Base-by-base conservation (phyloP, 139 green algal genomes). In the Microglena sp. region DNA sequence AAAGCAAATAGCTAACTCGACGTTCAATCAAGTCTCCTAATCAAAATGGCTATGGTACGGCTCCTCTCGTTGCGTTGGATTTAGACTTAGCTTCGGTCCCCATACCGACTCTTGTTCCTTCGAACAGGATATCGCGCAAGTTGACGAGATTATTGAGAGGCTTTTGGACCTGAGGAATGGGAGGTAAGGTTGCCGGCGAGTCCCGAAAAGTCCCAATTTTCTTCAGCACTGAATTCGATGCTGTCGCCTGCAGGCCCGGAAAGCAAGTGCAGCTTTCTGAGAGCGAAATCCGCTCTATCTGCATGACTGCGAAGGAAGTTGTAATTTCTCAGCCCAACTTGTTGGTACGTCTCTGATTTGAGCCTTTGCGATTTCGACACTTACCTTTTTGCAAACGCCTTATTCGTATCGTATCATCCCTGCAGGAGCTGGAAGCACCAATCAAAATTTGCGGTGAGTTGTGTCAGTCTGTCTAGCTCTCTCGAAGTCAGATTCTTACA, bases 371-470 rank as follows among this genome's bases (percentile, higher is more conserved):
- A n/a, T n/a, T n/a, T n/a, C n/a, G n/a, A n/a, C n/a, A n/a, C n/a
- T n/a, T n/a, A n/a, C n/a, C n/a, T n/a, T n/a, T n/a, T n/a, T n/a
- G n/a, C n/a, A n/a, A n/a, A n/a, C n/a, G n/a, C n/a, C n/a, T n/a
- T n/a, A n/a, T n/a, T n/a, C n/a, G n/a, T n/a, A n/a, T n/a, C n/a
- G n/a, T n/a, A n/a, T n/a, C n/a, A n/a, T n/a, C n/a, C n/a, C n/a
- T n/a, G n/a, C 77, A 99, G 64, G 94, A 99, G 76, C 79, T 99
- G 35, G 94, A 99, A 68, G 94, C 94, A 57, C 94, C 94, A 40
- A 97, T 99, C 64, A 99, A 99, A 68, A 98, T 99, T 68, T 99
- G 94, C 81, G 94, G 93, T 95, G 69, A 54, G 77, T 62, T 54
- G 35, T 28, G 53, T 11, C 7, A n/a, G 53, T 7, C 11, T 32